phyloP scores from a whole-genome alignment of 805 yeast genomes.

The Danielozyma ontarioensis region DNA sequence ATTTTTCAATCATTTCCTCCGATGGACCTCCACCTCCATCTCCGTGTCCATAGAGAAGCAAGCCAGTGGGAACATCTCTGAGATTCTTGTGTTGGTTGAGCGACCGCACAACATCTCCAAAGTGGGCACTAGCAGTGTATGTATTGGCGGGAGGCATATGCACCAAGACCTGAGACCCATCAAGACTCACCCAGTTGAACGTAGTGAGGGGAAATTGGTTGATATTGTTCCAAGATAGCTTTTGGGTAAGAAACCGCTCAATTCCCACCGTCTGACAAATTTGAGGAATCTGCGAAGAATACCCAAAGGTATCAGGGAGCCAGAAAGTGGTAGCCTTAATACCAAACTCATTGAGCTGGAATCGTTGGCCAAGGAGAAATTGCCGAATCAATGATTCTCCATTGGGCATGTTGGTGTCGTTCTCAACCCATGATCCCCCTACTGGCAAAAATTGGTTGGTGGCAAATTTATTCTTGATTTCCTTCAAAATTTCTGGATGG shows the following conservation, averaged over 20 bases:
- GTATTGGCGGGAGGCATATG: constrained; percentile 99
- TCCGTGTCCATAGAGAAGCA: constrained; percentile 86
- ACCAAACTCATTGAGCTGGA: constrained; percentile 77
- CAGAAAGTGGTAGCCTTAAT: constrained; percentile 71
- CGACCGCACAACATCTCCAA: constrained; percentile 86
- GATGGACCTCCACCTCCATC: constrained; percentile 99
- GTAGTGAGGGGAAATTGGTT: constrained; percentile 85
- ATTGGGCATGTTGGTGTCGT: constrained; percentile 91
- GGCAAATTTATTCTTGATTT: constrained; percentile 59
- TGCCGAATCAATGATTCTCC: constrained; percentile 91
- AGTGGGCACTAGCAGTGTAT: constrained; percentile 88
- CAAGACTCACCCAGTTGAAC: constrained; percentile 93
- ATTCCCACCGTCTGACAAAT: constrained; percentile 83
- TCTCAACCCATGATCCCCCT: constrained; percentile 98
- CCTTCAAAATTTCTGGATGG: constrained; percentile 73
- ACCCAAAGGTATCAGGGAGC: constrained; percentile 98
- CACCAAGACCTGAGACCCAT: constrained; percentile 86
- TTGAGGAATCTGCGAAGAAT: constrained; percentile 93
- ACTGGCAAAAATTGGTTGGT: constrained; percentile 79
- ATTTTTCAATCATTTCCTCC: constrained; percentile 86
- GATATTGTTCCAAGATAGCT: constrained; percentile 94
- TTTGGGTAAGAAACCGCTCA: constrained; percentile 83
- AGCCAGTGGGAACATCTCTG: constrained; percentile 73
- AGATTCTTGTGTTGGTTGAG: constrained; percentile 77
- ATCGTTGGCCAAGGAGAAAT: constrained; percentile 84